Evolutionary conservation across 1,139 yeast genomes (phyloP), one percentile per base, ranked within the genome.

Genomic region (Yamadazyma friedrichii): DNA sequence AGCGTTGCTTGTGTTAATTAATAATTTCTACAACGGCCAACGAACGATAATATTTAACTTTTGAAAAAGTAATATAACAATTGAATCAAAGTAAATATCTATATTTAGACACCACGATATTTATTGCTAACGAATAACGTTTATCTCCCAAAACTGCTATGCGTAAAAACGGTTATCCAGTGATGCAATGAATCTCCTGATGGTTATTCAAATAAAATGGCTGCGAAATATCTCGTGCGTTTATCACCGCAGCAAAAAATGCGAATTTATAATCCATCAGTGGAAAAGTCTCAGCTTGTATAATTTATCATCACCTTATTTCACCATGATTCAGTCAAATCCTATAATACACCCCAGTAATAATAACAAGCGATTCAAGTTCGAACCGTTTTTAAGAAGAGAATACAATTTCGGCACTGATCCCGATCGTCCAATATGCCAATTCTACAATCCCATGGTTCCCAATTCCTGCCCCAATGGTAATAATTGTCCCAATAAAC

Each of bases 341-440:
- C 67, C 74, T 15, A 54, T 69, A 33, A 65, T 72, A 48, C 75
- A 71, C 43, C 77, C 78, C 4, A 67, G 69, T 43, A 66, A 73
- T 6, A 56, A 54, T 38, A 66, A 65, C 45, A 63, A 62, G 45
- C 59, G 76, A 35, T 87, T 91, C 73, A 82, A 84, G 52, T 91
- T 91, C 57, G 98, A 91, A 55, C 84, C 87, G 15, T 88, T 88
- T 54, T 73, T 93, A 38, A 74, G 88, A 50, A 78, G 78, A 45
- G 97, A 91, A 58, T 88, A 77, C 62, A 80, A 86, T 49, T 83
- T 91, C 53, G 91, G 95, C 0, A 70, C 88, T 32, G 88, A 89
- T 58, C 96, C 97, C 1, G 93, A 87, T 55, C 73, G 98, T 46
- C 97, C 98, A 9, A 78, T 86, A 3, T 91, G 98, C 58, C 86